Base-by-base conservation (phyloP, 371 early-diverging fungal species). In the Circinella minor region DNA sequence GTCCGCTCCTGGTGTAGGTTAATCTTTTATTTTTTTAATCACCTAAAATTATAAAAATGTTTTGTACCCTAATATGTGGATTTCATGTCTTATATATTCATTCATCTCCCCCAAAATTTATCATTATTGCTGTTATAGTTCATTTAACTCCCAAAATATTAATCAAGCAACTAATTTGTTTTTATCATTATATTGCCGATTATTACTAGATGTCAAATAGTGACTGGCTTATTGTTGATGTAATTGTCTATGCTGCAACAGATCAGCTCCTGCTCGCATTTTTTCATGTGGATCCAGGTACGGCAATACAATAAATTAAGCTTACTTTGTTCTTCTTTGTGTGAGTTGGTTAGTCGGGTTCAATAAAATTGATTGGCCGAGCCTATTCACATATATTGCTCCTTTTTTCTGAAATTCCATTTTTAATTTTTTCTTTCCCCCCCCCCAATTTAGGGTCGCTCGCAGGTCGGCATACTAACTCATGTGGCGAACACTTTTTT, bases 171-270 rank as follows among this genome's bases (percentile, higher is more conserved):
- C 27, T 27, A 27, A 27, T 27, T 27, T 27, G 27, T 27, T 27
- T 27, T 27, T 27, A 27, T 27, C 43, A 43, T 43, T 11, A 9
- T 43, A 43, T 43, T 6, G 43, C 43, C 11, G 3, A 43, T 43
- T 43, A 11, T 43, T 38, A 43, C n/a, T 68, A 76, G 76, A 74
- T 79, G 79, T 20, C 14, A 4, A 38, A 46, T 63, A 49, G 61
- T 47, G 60, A 46, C 14, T 83, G 81, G 84, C 65, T 82, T 34
- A 73, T 90, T 9, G 77, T 88, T 34, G 85, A 90, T 66, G 79
- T 88, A 2, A 81, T 87, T 36, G 85, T 88, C 85, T 86, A 88
- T 65, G 79, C 87, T 55, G 89, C 86, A 20, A 86, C 87, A 15
- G 80, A 87, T 17, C 77, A 83, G 46, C 70, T 86, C 18, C 81